These are phyloP conservation scores for Guillardia theta DNA, from an alignment of 78 protist species.

Conservation along the genomic window DNA sequence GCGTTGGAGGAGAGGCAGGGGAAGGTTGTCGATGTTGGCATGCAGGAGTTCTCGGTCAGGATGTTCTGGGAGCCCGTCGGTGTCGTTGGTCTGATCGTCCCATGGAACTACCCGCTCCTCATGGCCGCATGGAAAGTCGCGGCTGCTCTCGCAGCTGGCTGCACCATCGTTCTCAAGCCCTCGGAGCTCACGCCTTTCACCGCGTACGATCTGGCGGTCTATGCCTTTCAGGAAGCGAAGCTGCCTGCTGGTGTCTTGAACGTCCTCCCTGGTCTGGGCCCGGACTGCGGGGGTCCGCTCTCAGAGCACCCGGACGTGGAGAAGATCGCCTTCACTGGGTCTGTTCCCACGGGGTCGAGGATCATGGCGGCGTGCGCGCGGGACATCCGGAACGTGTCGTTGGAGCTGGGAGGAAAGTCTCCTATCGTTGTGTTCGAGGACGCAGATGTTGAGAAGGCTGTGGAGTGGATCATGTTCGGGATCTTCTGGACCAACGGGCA, in stretches of 20 bases:
- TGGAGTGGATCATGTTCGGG: conserved; percentile 39
- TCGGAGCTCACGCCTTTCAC: conserved; percentile 47
- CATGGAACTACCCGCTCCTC: conserved; percentile 66
- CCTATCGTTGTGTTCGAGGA: conserved; percentile 82
- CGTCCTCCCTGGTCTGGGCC: not conserved
- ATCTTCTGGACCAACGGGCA: conserved; percentile 45
- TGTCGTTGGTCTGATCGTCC: conserved; percentile 53
- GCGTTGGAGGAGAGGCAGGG: not conserved
- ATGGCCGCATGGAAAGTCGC: conserved; percentile 66
- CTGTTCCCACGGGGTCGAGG: not conserved
- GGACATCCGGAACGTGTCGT: not conserved
- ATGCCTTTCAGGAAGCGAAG: not conserved
- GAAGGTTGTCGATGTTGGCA: not conserved
- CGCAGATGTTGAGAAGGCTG: conserved; percentile 67
- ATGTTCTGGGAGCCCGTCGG: conserved; percentile 42
- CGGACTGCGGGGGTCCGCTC: not conserved
- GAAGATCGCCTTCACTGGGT: not conserved
- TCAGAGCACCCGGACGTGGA: not conserved
- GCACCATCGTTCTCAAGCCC: conserved; percentile 83
- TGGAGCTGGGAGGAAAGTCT: conserved; percentile 63
- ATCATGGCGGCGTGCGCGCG: not conserved
- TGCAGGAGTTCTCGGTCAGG: not conserved
- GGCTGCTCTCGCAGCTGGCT: conserved; percentile 88
- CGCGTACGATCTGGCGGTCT: not conserved
- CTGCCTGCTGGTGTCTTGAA: not conserved